These are phyloP conservation scores for Dendrocalamus latiflorus DNA, from an alignment of 202 grass and related monocot species.

Conservation along the genomic window DNA sequence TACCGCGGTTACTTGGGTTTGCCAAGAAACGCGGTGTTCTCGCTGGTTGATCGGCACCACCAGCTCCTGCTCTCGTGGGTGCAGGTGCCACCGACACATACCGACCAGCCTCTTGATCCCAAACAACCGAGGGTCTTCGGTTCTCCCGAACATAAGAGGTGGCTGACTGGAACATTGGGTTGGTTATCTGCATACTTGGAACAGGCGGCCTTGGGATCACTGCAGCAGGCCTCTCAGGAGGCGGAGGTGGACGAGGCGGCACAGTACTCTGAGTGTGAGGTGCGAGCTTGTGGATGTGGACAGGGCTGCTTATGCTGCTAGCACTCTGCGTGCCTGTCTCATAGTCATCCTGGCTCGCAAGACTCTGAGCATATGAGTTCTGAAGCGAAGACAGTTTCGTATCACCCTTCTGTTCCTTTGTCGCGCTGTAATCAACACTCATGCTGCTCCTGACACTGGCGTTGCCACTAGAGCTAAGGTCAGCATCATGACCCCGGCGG, in stretches of 20 bases:
- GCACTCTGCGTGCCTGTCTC: constrained; percentile 56
- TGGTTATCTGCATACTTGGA: constrained; percentile 35
- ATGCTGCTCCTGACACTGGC: constrained; percentile 61
- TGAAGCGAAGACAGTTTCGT: constrained; percentile 31
- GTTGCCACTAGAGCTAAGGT: constrained; percentile 53
- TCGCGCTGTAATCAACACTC: constrained; percentile 28
- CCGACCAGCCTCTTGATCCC: constrained; percentile 89
- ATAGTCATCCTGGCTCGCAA: constrained; percentile 56
- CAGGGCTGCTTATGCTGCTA: constrained; percentile 70
- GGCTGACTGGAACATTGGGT: constrained; percentile 60
- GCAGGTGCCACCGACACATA: constrained; percentile 45
- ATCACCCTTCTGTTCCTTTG: constrained; percentile 36
- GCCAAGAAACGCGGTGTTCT: constrained; percentile 31
- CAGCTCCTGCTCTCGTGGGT: too few species aligned
- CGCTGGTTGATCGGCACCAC: background rate
- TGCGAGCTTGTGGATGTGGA: constrained; percentile 31
- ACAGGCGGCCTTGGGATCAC: constrained; percentile 20
- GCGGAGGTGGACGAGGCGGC: constrained; percentile 30
- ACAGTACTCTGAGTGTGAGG: constrained; percentile 5
- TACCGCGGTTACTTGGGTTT: constrained; percentile 25
- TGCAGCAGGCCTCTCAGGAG: background rate
- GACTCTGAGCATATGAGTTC: constrained; percentile 52
- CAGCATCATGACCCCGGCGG: constrained; percentile 19
- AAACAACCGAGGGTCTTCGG: constrained; percentile 66
- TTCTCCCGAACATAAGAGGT: constrained; percentile 52